Evolutionary conservation across 306 rosid genomes (phyloP).

Genomic region (Trifolium fragiferum): DNA sequence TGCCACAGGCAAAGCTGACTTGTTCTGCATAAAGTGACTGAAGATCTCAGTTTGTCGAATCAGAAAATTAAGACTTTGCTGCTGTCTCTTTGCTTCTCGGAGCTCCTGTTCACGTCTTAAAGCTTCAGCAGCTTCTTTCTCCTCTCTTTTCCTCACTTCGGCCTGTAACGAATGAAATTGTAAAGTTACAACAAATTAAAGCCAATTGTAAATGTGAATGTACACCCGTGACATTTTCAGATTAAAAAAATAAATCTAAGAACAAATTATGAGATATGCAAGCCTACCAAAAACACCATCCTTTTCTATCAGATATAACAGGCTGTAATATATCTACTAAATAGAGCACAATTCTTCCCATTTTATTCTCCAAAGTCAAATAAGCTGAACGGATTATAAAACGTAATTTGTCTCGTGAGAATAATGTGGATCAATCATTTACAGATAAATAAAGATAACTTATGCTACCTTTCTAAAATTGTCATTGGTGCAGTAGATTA

Average conservation of each 20-base stretch:
- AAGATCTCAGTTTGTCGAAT: slow-evolving; percentile 94
- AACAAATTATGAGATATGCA: not conserved
- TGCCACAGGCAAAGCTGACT: slow-evolving; percentile 59
- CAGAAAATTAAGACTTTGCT: slow-evolving; percentile 95
- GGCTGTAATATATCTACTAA: not conserved
- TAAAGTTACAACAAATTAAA: slow-evolving; percentile 26
- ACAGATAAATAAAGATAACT: not conserved
- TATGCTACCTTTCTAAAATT: not conserved
- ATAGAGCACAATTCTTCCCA: slow-evolving; percentile 32
- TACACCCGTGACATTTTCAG: too few relatives aligned
- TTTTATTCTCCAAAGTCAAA: slow-evolving; percentile 22
- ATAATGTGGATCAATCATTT: slow-evolving; percentile 5
- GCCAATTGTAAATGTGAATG: slow-evolving; percentile 2
- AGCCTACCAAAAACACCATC: too few relatives aligned
- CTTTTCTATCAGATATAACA: too few relatives aligned
- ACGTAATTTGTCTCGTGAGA: not conserved
- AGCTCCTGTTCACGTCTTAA: slow-evolving; percentile 94
- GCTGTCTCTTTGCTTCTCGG: slow-evolving; percentile 98
- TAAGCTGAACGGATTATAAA: slow-evolving; percentile 18
- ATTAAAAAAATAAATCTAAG: too few relatives aligned
- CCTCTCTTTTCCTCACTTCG: slow-evolving; percentile 92
- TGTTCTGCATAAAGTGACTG: slow-evolving; percentile 97
- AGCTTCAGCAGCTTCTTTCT: slow-evolving; percentile 97
- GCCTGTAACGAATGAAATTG: slow-evolving; percentile 54
- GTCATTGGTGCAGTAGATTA: not conserved